These are phyloP conservation scores for Theobroma grandiflorum DNA, from an alignment of 441 rosid genomes.

Conservation along the genomic window DNA sequence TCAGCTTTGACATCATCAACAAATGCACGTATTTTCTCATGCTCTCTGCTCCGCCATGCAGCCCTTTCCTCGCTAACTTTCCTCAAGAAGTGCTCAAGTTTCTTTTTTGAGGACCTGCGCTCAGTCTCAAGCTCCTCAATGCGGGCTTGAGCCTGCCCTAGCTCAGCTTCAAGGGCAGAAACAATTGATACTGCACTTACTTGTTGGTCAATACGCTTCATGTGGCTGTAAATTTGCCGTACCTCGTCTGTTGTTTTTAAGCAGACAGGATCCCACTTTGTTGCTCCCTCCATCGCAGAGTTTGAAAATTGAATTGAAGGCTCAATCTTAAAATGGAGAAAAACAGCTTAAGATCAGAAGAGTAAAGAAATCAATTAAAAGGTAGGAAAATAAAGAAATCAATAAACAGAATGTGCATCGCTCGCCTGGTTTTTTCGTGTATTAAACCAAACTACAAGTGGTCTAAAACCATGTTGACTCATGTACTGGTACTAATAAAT, in stretches of 20 bases:
- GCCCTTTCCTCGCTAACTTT: constrained; percentile 92
- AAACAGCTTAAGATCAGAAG: constrained; percentile 26
- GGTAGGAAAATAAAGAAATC: background rate
- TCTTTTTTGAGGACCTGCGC: constrained; percentile 75
- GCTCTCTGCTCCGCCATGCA: constrained; percentile 87
- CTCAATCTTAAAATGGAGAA: constrained; percentile 55
- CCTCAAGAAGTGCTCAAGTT: constrained; percentile 84
- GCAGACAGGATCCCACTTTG: constrained; percentile 89
- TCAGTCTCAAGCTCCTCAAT: constrained; percentile 82
- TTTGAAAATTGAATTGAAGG: constrained; percentile 79
- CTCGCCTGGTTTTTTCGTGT: background rate
- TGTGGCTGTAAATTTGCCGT: constrained; percentile 56
- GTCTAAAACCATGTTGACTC: background rate
- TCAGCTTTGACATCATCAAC: constrained; percentile 73
- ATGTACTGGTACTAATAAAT: background rate
- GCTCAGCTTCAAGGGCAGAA: constrained; percentile 75
- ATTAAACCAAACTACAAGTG: background rate
- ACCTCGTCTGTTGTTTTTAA: constrained; percentile 68
- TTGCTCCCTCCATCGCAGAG: constrained; percentile 89
- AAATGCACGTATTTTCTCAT: constrained; percentile 79
- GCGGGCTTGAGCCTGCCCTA: constrained; percentile 71
- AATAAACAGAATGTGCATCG: background rate
- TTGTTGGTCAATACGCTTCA: constrained; percentile 72
- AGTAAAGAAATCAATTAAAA: background rate
- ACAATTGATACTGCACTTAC: constrained; percentile 75